phyloP scores from a whole-genome alignment of 805 yeast genomes.

The Starmerella gropengiesseri region DNA sequence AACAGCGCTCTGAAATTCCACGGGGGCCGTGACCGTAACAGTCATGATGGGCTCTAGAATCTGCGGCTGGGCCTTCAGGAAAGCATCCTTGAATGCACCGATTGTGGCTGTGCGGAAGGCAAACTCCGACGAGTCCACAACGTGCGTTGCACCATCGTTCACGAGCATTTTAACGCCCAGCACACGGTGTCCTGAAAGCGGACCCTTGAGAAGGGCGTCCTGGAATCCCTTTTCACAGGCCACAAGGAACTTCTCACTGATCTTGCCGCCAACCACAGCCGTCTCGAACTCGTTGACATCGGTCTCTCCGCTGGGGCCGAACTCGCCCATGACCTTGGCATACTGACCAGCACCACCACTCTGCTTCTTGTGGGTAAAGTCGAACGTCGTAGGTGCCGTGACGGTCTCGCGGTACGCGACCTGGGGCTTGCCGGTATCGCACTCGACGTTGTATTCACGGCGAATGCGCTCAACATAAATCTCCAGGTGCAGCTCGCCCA shows the following conservation, averaged over 20 bases:
- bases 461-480: constrained; percentile 97
- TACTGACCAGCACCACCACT: constrained; percentile 99
- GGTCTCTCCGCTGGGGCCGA: constrained; percentile 44
- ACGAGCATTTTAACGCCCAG: constrained; percentile 86
- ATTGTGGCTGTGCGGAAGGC: constrained; percentile 88
- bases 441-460: constrained; percentile 92
- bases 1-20: constrained; percentile 88
- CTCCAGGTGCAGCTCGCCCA: constrained; percentile 97
- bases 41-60: constrained; percentile 94
- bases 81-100: constrained; percentile 86
- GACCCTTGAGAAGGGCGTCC: constrained; percentile 92
- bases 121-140: constrained; percentile 92
- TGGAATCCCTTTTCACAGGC: constrained; percentile 95
- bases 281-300: constrained; percentile 60
- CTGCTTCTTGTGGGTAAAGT: constrained; percentile 94
- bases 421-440: constrained; percentile 93
- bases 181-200: constrained; percentile 87
- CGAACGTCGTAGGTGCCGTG: constrained; percentile 60
- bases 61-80: constrained; percentile 71
- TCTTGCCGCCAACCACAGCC: constrained; percentile 91
- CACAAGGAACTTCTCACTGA: constrained; percentile 83
- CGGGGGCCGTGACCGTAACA: constrained; percentile 86
- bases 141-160: constrained; percentile 95
- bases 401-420: constrained; percentile 96
- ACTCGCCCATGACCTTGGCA: constrained; percentile 85